A percentile compares a stretch with the other conserved stretches of the same genome.
These are phyloP conservation scores for Plantago elongata DNA, from an alignment of 257 asterid genomes.

Conservation along the genomic window DNA sequence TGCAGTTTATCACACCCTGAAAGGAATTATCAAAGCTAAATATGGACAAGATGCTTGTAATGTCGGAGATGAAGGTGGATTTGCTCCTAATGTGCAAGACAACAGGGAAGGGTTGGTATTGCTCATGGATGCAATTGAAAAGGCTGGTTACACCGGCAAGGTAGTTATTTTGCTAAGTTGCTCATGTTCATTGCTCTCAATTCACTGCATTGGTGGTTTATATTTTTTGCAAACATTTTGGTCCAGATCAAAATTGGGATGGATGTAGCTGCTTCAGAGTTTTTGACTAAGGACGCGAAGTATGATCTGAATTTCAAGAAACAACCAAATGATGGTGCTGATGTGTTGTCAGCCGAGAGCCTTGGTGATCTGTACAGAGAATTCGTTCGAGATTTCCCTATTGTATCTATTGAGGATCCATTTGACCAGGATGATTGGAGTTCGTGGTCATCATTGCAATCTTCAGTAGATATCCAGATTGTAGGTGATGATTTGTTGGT, in stretches of 20 bases:
- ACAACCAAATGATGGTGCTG: slow-evolving; percentile 94
- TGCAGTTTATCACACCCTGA: slow-evolving; percentile 83
- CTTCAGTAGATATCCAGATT: slow-evolving; percentile 79
- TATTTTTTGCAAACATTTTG: slow-evolving; percentile 2
- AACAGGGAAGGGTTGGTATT: slow-evolving; percentile 89
- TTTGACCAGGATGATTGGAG: slow-evolving; percentile 99
- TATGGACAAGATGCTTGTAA: slow-evolving; percentile 99
- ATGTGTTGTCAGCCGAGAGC: slow-evolving; percentile 65
- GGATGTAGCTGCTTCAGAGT: slow-evolving; percentile 99
- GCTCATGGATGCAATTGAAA: slow-evolving; percentile 92
- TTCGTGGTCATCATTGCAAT: slow-evolving; percentile 85
- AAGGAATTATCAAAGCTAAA: slow-evolving; percentile 94
- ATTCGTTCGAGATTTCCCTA: slow-evolving; percentile 84
- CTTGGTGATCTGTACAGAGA: slow-evolving; percentile 79
- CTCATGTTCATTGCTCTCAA: background rate
- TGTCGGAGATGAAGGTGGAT: slow-evolving; percentile 99
- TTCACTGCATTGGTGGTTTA: background rate
- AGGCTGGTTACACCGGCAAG: slow-evolving; percentile 93
- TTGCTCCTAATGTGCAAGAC: slow-evolving; percentile 97
- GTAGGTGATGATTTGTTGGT: slow-evolving; percentile 95
- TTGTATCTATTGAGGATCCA: slow-evolving; percentile 96
- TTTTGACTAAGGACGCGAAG: slow-evolving; percentile 71
- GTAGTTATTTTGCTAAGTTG: slow-evolving; percentile 30
- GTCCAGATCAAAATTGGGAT: slow-evolving; percentile 93
- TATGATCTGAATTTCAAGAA: slow-evolving; percentile 97